Evolutionary conservation across 768 basidiomycete species (phyloP), one percentile per base, ranked within the genome.

Genomic region (Leccinum subtestaceum): DNA sequence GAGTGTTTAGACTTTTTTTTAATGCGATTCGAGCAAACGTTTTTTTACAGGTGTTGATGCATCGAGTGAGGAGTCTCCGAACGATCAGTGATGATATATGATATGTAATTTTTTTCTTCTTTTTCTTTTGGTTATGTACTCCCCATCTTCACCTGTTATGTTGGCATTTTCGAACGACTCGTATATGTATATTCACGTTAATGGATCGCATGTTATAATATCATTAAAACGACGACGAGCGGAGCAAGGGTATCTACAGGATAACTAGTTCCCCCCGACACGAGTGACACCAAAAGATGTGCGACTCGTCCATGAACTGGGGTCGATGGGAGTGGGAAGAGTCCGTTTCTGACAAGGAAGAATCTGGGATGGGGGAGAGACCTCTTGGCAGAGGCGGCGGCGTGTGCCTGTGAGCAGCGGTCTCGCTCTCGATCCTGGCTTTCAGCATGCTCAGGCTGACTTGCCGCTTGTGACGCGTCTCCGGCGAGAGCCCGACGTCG

Each of bases 401-500:
- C 2, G 83, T 78, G 32, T 76, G 77, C 38, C 76, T 73, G 15
- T 75, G 66, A 32, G 64, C 63, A 15, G 80, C 84, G 19, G 80
- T 75, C 72, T 95, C 93, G 70, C 89, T 88, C 60, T 93, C 90
- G 65, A 95, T 95, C 47, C 93, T 85, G 21, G 91, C 92, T 68
- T 93, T 93, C 53, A 95, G 83, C 90, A 95, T 95, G 72, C 87
- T 85, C 64, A 95, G 73, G 73, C 89, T 91, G 65, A 92, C 85
- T 65, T 85, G 83, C 56, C 92, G 87, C 68, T 93, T 93, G 73
- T 93, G 91, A 29, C 83, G 77, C 36, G 88, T 87, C 72, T 91
- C 89, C 0, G 88, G 81, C 7, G 88, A 84, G 51, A 94, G 78
- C 53, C 80, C 82, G 29, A 84, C 81, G 60, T 92, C 90, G 57